phyloP scores from a whole-genome alignment of 2,329 filamentous ascomycete genomes.

The Trichoderma atrobrunneum region DNA sequence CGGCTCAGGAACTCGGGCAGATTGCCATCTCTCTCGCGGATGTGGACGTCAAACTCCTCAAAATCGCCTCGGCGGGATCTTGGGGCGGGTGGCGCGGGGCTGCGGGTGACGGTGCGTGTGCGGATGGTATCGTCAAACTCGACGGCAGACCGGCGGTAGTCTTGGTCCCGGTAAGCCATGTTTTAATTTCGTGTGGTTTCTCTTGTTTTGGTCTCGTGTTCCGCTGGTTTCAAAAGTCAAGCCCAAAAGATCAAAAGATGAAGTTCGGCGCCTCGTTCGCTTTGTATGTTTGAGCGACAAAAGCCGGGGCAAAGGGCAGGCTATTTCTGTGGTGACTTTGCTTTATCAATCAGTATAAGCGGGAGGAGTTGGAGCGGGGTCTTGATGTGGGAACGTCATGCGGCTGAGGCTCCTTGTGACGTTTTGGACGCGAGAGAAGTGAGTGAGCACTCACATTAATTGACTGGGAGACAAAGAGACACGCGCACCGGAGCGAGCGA shows the following conservation, averaged over 20 bases:
- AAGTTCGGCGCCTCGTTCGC: not conserved
- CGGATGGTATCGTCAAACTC: conserved; percentile 27
- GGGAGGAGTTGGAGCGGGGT: conserved; percentile 18
- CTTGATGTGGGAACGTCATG: conserved; percentile 17
- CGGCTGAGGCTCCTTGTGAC: conserved; percentile 18
- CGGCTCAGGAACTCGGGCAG: conserved; percentile 51
- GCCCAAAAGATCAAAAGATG: not conserved
- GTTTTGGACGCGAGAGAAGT: not conserved
- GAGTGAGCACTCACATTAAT: not conserved
- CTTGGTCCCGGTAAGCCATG: conserved; percentile 43
- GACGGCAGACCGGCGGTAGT: conserved; percentile 35
- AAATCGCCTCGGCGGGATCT: conserved; percentile 26
- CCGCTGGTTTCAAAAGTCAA: not conserved
- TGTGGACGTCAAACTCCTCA: conserved; percentile 42
- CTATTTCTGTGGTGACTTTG: not conserved
- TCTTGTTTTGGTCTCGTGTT: conserved; percentile 1
- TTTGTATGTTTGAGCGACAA: conserved; percentile 5
- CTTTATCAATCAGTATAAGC: conserved; percentile 16
- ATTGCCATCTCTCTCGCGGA: conserved; percentile 39
- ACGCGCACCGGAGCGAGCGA: not conserved
- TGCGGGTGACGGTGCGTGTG: conserved; percentile 24
- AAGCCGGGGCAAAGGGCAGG: not conserved
- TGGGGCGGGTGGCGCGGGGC: conserved; percentile 30
- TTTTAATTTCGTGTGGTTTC: conserved; percentile 10
- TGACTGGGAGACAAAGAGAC: not conserved